Percentiles rank a stretch among this genome's conserved stretches.
Evolutionary conservation across 192 early-diverging fungal genomes (phyloP).

Genomic region (Pilaira anomala): DNA sequence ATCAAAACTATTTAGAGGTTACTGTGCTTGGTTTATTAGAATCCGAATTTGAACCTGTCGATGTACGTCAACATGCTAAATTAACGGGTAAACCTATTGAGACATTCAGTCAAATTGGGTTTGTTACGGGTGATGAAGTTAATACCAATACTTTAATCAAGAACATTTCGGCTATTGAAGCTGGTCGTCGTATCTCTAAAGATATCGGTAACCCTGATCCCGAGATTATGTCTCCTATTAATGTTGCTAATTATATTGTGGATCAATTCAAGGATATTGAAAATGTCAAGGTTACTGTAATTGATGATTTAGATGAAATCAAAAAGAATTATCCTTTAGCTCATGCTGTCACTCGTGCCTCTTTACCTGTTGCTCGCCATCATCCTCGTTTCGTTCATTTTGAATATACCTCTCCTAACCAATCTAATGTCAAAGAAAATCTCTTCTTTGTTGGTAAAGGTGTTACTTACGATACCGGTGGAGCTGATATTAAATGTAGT

Average conservation of each 20-base stretch:
- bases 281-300: constrained; percentile 57
- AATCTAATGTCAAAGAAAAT: constrained; percentile 72
- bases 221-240: constrained; percentile 83
- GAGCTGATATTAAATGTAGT: constrained; percentile 80
- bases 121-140: constrained; percentile 42
- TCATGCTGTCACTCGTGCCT: constrained; percentile 72
- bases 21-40: constrained; percentile 69
- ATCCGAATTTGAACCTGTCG: constrained; percentile 73
- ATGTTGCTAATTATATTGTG: constrained; percentile 65
- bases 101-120: constrained; percentile 57
- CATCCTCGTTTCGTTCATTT: constrained; percentile 61
- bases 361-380: constrained; percentile 62
- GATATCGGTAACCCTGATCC: constrained; percentile 85
- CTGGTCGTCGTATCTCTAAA: constrained; percentile 66
- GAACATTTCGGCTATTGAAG: constrained; percentile 67
- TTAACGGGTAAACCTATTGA: constrained; percentile 45
- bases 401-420: constrained; percentile 69
- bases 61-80: constrained; percentile 70
- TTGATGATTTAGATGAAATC: constrained; percentile 65
- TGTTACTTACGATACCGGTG: constrained; percentile 89
- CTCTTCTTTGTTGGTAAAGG: constrained; percentile 88
- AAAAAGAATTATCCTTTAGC: constrained; percentile 81
- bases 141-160: constrained; percentile 42
- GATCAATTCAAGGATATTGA: constrained; percentile 55
- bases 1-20: constrained; percentile 68